Conservation (phyloP, 768 basidiomycete genomes). For the Naganishia vaughanmartiniae region DNA sequence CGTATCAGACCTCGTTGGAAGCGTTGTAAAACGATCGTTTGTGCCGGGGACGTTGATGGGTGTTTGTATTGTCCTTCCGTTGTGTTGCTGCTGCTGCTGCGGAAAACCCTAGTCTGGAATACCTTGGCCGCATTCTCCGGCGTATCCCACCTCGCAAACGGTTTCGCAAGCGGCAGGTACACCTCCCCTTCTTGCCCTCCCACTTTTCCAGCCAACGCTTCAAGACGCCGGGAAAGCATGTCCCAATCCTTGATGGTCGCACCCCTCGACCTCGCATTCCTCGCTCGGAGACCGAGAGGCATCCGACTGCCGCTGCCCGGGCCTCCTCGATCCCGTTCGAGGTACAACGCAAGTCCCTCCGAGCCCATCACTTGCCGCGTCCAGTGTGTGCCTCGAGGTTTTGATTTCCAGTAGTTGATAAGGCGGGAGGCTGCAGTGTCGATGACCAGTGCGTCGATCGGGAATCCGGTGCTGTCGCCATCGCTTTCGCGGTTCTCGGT, state of each 20-base stretch:
- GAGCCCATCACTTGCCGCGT: not conserved
- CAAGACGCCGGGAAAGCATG: not conserved
- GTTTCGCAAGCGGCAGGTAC: constrained; percentile 7
- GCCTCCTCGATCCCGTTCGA: not conserved
- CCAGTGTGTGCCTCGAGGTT: not conserved
- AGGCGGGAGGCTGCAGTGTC: not conserved
- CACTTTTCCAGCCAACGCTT: not conserved
- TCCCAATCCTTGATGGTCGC: constrained; percentile 4
- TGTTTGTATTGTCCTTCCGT: not conserved
- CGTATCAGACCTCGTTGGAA: not conserved
- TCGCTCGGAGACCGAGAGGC: not conserved
- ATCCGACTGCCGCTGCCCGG: not conserved
- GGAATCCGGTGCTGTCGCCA: not conserved
- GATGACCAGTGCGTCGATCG: not conserved
- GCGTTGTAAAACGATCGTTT: not conserved
- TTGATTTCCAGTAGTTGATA: not conserved
- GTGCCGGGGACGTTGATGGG: not conserved
- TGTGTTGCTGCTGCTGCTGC: too few species aligned
- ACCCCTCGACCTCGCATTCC: not conserved
- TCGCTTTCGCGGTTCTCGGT: too few species aligned
- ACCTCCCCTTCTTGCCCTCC: not conserved
- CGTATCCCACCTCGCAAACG: not conserved
- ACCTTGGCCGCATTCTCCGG: not conserved
- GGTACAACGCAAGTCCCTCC: not conserved
- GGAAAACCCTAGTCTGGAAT: not conserved